Evolutionary conservation across 176 grass and related monocot species (phyloP), one percentile per base, ranked within the genome.

Genomic region (Otatea glauca): DNA sequence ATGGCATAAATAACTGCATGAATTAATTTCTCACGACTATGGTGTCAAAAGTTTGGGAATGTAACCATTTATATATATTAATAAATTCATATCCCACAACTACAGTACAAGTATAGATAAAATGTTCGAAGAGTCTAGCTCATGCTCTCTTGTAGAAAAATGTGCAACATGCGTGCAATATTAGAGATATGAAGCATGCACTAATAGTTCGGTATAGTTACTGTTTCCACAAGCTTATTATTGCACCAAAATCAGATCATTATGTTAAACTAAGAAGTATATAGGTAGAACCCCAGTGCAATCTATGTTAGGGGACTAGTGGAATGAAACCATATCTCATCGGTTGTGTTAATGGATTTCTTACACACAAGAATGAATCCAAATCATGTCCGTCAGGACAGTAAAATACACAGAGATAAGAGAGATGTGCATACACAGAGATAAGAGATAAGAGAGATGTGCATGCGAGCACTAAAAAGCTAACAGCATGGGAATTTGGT

Each of bases 61-160:
- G 35, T 5, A 18, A 81, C 13, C 35, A 56, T 39, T 70, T 0
- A 0, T n/a, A 25, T 13, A 70, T 71, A 13, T 29, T 38, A 23
- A 11, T 60, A 29, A 70, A 70, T 38, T 20, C 20, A 32, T 85
- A 85, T 70, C 20, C 39, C 41, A 61, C 39, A 70, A 53, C 47
- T 15, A 65, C 12, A 41, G 43, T 45, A 45, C 43, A 79, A 66
- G 9, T n/a, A 15, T 3, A 51, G 43, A 14, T 51, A 68, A 25
- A 56, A 85, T 11, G 17, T 66, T 84, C 54, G 6, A 56, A 75
- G 43, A 6, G 13, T 17, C 13, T 29, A 79, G 9, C 4, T 39
- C 38, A n/a, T 29, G 6, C 39, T 68, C 24, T 77, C 37, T 59
- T 35, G 7, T 59, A 67, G 1, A 77, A 86, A 72, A 73, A 65